phyloP scores from a whole-genome alignment of 192 early-diverging fungal species.

The Physocladia obscura region DNA sequence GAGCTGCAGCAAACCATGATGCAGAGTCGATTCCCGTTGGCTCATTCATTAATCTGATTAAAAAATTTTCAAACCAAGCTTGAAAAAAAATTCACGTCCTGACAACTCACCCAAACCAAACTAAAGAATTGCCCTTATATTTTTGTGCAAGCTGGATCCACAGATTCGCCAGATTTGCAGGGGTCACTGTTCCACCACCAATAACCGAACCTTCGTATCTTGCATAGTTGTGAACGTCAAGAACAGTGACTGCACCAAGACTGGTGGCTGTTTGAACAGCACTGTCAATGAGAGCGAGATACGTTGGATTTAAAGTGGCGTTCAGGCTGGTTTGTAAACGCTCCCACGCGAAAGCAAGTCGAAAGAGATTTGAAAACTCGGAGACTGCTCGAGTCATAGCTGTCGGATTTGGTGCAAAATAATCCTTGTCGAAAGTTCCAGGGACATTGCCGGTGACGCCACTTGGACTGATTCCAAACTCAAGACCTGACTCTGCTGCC shows the following conservation, averaged over 20 bases:
- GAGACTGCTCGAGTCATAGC: not conserved
- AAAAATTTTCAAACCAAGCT: not conserved
- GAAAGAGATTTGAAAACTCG: slow-evolving; percentile 21
- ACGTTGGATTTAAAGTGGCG: slow-evolving; percentile 13
- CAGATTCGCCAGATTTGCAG: slow-evolving; percentile 13
- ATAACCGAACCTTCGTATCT: slow-evolving; percentile 15
- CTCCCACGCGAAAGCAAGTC: slow-evolving; percentile 29
- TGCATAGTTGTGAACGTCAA: slow-evolving; percentile 33
- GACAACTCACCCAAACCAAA: not conserved
- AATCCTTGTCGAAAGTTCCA: not conserved
- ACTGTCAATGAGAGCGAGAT: slow-evolving; percentile 2
- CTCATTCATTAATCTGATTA: slow-evolving; percentile 33
- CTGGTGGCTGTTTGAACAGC: slow-evolving; percentile 20
- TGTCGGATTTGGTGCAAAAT: not conserved
- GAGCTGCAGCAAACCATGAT: slow-evolving; percentile 6
- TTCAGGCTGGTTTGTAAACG: slow-evolving; percentile 16
- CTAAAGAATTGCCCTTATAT: slow-evolving; percentile 9
- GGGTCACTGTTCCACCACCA: slow-evolving; percentile 8
- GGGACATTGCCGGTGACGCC: not conserved
- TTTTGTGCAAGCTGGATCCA: slow-evolving; percentile 22
- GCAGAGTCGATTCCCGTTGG: slow-evolving; percentile 7
- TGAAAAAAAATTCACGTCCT: no score
- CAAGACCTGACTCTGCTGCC: not conserved
- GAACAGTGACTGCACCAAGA: not conserved
- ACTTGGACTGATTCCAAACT: no score